Evolutionary conservation across 257 asterid species (phyloP).

Genomic region (Nicotiana sylvestris): DNA sequence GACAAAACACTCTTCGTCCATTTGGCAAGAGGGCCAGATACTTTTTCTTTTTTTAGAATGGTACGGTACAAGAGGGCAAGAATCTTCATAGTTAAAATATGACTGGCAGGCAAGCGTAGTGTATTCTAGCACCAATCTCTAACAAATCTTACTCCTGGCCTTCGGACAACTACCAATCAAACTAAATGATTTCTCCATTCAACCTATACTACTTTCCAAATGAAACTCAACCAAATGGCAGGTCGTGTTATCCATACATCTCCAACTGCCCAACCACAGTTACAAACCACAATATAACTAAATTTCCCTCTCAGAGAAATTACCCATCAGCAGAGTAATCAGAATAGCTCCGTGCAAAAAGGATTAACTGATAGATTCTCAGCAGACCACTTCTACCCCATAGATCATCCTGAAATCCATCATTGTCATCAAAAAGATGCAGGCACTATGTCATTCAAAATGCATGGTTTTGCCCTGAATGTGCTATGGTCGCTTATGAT

Average conservation of each 20-base stretch:
- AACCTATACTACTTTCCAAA: background rate
- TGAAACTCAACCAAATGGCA: background rate
- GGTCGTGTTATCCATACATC: background rate
- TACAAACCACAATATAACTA: background rate
- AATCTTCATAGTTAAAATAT: background rate
- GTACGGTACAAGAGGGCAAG: background rate
- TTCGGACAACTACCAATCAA: background rate
- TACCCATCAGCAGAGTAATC: background rate
- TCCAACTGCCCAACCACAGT: background rate
- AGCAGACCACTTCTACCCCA: background rate
- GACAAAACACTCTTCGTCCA: background rate
- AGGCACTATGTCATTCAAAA: background rate
- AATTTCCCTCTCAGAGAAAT: background rate
- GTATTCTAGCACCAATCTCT: background rate
- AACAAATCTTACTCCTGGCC: background rate
- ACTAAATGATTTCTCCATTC: background rate
- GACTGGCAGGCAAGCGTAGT: background rate
- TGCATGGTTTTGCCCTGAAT: background rate
- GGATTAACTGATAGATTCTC: background rate
- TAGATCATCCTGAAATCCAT: background rate
- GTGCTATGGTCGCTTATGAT: background rate
- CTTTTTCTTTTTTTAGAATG: too few species aligned
- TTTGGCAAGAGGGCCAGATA: background rate
- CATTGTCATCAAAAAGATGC: background rate
- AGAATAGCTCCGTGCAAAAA: background rate